Evolutionary conservation across 768 basidiomycete genomes (phyloP), one percentile per base, ranked within the genome.

Genomic region (Lepiota brunneoincarnata): DNA sequence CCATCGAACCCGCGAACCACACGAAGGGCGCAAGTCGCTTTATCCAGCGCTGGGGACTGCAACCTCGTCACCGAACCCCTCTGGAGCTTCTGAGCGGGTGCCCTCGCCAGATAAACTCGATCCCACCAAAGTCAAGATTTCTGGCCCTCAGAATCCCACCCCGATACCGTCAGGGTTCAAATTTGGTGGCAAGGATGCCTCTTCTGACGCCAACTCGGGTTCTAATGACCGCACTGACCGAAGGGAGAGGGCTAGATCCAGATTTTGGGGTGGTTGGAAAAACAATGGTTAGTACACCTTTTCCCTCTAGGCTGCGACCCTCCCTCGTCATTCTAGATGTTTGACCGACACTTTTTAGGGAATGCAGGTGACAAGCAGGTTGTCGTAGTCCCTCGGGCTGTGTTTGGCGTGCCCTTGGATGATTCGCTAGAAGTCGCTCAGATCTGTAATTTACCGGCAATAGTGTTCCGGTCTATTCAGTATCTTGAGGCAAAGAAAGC

Each of bases 401-500:
- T 99, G 23, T 98, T 98, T 66, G 93, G 89, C 23, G 88, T 98
- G 11, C 76, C 89, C 6, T 69, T 99, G 39, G 83, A 90, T 54
- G 94, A 98, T 54, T 87, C 93, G 1, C 79, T 99, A 28, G 87
- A 91, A 1, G 83, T 98, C 21, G 88, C 91, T 15, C 82, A 91
- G 64, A 91, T 98, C 52, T 94, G 88, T 49, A 87, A 88, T 61
- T 76, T 99, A 18, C 97, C 97, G 2, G 92, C 96, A 6, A 89
- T 98, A 61, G 87, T 97, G 31, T 99, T 95, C 76, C 84, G 97
- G 50, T 90, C 88, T 60, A 95, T 99, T 60, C 87, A 97, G 65
- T 99, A 96, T 71, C 75, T 99, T 51, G 93, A 98, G 73, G 82
- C 84, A 17, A 95, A 95, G 75, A 82, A 91, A 67, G 96, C 97